Evolutionary conservation across 2,329 filamentous ascomycete genomes (phyloP), one percentile per base, ranked within the genome.

Genomic region (Fusarium sp.): DNA sequence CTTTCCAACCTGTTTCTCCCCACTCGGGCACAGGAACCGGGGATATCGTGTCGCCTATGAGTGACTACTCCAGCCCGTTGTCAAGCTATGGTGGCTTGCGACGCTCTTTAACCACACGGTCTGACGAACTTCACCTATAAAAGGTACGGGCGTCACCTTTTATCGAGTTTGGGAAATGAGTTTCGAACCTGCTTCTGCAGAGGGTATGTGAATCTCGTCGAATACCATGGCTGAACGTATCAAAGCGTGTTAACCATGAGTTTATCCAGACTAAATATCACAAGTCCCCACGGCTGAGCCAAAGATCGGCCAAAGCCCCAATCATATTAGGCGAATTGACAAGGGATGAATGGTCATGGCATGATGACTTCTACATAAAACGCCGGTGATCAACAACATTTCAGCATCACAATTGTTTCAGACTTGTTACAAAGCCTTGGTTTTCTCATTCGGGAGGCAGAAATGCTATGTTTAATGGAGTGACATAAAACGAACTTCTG

Each of bases 41-140:
- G 6, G 72, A 76, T 47, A 71, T 76, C 18, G 73, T 76, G 27
- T 76, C 74, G 1, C 74, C 74, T 16, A 42, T 76, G 20, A 75
- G 73, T 30, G 73, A 76, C 7, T 71, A 71, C 27, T 58, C 74
- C 5, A 76, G 73, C n/a, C 73, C 74, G 12, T 32, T 73, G 14
- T 72, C 74, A 14, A 66, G 59, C 14, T 73, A 57, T 58, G 69
- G 58, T 8, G 66, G 72, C 18, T 43, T 76, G 20, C 64, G 72
- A 29, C 71, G 74, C 18, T 76, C 74, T 18, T 63, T 76, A 15
- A 76, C 74, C 6, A 76, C 74, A 16, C 60, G 74, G 20, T 76
- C 74, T 20, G 74, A 76, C 49, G 73, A 76, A 46, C 65, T 76
- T 20, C 73, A 75, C 5, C 20, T 44, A 30, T 68, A 53, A 46